Conservation (phyloP, 495 filamentous ascomycete species). For the Bathelium albidoporum region DNA sequence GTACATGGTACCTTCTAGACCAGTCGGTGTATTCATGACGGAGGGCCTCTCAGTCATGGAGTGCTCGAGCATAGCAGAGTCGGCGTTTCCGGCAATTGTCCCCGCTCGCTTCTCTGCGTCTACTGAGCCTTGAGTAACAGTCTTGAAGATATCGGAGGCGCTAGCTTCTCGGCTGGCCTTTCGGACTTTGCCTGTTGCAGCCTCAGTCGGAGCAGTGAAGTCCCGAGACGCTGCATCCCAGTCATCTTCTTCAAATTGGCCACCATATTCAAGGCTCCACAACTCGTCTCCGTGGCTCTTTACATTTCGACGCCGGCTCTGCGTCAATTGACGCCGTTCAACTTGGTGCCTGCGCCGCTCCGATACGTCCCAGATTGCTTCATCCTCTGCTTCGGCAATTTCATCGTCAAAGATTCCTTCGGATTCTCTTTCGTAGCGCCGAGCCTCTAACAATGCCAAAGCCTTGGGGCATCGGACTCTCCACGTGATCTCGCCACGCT, state of each 20-base stretch:
- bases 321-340: conserved; percentile 18
- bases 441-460: conserved; percentile 71
- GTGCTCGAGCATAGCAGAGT: neutral
- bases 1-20: conserved; percentile 67
- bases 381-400: conserved; percentile 43
- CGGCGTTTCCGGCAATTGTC: neutral
- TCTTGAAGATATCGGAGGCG: neutral
- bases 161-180: conserved; percentile 5
- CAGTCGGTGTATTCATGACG: conserved; percentile 12
- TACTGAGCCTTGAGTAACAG: conserved; percentile 10
- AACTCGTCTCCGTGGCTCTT: conserved; percentile 18
- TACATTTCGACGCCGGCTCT: conserved; percentile 9
- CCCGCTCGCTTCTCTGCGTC: neutral
- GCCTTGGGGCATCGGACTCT: conserved; percentile 70
- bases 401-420: conserved; percentile 35
- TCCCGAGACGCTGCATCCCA: conserved; percentile 18
- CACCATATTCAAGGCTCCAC: conserved; percentile 78
- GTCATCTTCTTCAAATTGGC: conserved; percentile 48
- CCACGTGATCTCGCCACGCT: conserved; percentile 90
- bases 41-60: neutral
- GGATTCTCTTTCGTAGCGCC: conserved; percentile 62
- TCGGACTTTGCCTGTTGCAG: conserved; percentile 16
- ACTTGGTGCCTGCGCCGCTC: conserved; percentile 20
- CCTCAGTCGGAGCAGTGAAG: conserved; percentile 17
- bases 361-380: conserved; percentile 35